Conservation (phyloP, 1,284 basidiomycete species). For the Cutaneotrichosporon cutaneum region DNA sequence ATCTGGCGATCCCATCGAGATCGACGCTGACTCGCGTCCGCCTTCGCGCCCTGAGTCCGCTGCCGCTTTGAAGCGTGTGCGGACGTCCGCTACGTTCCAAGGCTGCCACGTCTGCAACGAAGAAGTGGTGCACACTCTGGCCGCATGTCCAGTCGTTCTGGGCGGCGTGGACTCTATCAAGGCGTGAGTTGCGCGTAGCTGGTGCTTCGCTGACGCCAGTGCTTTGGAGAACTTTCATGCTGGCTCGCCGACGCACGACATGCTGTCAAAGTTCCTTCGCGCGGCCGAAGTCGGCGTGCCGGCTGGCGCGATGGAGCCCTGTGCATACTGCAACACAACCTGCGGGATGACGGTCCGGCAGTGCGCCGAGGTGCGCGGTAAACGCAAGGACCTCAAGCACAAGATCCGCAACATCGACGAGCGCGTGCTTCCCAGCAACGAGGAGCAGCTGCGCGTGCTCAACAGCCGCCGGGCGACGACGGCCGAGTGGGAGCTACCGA, state of each 20-base stretch:
- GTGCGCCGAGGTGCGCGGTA: conserved; percentile 34
- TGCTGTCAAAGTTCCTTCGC: conserved; percentile 13
- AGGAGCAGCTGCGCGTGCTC: conserved; percentile 7
- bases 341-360: conserved; percentile 32
- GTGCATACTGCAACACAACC: conserved; percentile 34
- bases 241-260: conserved; percentile 7
- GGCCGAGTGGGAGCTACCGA: background rate
- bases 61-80: background rate
- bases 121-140: conserved; percentile 1
- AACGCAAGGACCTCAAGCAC: conserved; percentile 35
- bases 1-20: background rate
- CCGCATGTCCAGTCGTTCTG: conserved; percentile 18
- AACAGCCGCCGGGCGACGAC: background rate
- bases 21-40: background rate
- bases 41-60: background rate
- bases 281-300: conserved; percentile 4
- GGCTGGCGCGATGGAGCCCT: conserved; percentile 14
- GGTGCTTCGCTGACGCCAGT: background rate
- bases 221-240: conserved; percentile 15
- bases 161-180: conserved; percentile 16
- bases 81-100: background rate
- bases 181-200: conserved; percentile 5
- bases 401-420: conserved; percentile 33
- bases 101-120: conserved; percentile 17
- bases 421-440: background rate